phyloP scores from a whole-genome alignment of 2,329 filamentous ascomycete species.

The Clarireedia sp. region DNA sequence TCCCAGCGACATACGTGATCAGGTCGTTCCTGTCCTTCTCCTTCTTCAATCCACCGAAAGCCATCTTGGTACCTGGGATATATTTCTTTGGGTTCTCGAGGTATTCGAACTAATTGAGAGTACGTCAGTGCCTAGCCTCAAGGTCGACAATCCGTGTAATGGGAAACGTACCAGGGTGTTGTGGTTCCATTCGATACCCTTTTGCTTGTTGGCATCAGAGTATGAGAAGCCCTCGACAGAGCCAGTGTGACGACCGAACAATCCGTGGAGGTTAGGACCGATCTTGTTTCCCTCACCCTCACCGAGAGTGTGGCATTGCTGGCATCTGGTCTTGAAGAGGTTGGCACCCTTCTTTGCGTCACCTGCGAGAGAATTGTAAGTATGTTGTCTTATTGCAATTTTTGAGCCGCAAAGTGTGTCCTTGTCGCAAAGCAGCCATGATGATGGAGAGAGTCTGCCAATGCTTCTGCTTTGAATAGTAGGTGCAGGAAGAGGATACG shows the following conservation, averaged over 20 bases:
- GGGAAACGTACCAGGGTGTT: slow-evolving; percentile 61
- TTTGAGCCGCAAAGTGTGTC: not conserved
- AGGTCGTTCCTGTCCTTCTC: slow-evolving; percentile 98
- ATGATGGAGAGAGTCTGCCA: not conserved
- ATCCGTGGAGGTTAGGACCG: slow-evolving; percentile 91
- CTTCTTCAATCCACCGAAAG: slow-evolving; percentile 99
- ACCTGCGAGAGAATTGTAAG: slow-evolving; percentile 44
- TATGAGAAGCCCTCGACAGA: slow-evolving; percentile 89
- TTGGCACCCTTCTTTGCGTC: slow-evolving; percentile 93
- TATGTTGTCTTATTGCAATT: not conserved
- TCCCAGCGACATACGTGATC: slow-evolving; percentile 68
- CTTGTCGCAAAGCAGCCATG: not conserved
- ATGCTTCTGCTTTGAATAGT: not conserved
- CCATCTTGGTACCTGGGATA: slow-evolving; percentile 99
- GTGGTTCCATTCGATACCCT: slow-evolving; percentile 84
- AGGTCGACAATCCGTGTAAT: not conserved
- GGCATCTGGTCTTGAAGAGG: slow-evolving; percentile 99
- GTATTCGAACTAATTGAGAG: slow-evolving; percentile 68
- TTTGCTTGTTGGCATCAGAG: slow-evolving; percentile 99
- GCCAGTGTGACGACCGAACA: slow-evolving; percentile 94
- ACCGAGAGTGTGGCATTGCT: slow-evolving; percentile 97
- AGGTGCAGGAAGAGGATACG: not conserved
- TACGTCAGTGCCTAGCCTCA: not conserved
- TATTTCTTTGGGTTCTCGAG: slow-evolving; percentile 99
- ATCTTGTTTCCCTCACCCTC: slow-evolving; percentile 92